Conservation (phyloP, 2,329 filamentous ascomycete species). For the Diplodia intermedia region DNA sequence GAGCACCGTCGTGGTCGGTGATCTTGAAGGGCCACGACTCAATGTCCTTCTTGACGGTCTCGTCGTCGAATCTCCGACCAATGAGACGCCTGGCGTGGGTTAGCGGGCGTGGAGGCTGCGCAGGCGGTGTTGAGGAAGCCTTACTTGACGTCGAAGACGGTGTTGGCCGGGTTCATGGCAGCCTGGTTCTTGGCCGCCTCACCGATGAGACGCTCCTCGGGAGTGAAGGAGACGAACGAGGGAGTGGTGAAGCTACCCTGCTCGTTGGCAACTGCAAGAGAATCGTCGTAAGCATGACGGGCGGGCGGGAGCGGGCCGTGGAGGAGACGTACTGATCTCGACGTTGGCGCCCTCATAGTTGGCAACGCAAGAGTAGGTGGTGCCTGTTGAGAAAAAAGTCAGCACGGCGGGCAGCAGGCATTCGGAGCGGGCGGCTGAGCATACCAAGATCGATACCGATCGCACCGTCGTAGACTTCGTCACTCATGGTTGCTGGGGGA, state of each 20-base stretch:
- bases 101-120: slow-evolving; percentile 37
- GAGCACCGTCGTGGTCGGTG: slow-evolving; percentile 84
- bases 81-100: slow-evolving; percentile 80
- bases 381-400: slow-evolving; percentile 67
- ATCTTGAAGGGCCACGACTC: slow-evolving; percentile 99
- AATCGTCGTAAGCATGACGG: slow-evolving; percentile 33
- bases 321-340: slow-evolving; percentile 80
- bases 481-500: slow-evolving; percentile 73
- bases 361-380: slow-evolving; percentile 99
- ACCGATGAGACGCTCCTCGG: slow-evolving; percentile 98
- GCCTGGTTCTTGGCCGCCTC: slow-evolving; percentile 99
- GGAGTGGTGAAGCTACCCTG: slow-evolving; percentile 99
- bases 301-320: slow-evolving; percentile 16
- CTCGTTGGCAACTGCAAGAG: slow-evolving; percentile 84
- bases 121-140: not conserved
- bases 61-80: slow-evolving; percentile 92
- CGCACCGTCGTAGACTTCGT: slow-evolving; percentile 99
- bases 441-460: slow-evolving; percentile 99
- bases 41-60: slow-evolving; percentile 97
- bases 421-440: slow-evolving; percentile 46
- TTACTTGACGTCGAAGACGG: slow-evolving; percentile 99
- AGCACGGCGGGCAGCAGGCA: slow-evolving; percentile 34
- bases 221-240: slow-evolving; percentile 98
- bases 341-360: slow-evolving; percentile 99
- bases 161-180: slow-evolving; percentile 98